Conservation (phyloP, 257 asterid genomes). For the Eustoma russellianum region DNA sequence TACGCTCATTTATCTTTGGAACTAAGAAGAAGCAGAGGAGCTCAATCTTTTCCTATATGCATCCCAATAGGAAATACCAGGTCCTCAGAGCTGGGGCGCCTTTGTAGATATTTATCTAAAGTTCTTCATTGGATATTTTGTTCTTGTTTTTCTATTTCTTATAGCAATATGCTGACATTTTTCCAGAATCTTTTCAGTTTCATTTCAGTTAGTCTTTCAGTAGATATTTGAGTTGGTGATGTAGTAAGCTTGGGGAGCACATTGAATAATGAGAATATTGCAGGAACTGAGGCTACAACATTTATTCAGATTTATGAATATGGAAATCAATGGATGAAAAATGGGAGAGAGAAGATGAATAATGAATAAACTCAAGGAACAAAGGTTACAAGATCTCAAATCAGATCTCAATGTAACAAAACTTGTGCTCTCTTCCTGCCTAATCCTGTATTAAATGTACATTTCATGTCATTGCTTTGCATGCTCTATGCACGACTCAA, state of each 20-base stretch:
- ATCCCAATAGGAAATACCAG: slow-evolving; percentile 48
- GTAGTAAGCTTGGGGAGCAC: neutral
- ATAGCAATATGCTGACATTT: neutral
- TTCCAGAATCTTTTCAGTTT: neutral
- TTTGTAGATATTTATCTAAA: slow-evolving; percentile 13
- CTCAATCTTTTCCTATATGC: slow-evolving; percentile 63
- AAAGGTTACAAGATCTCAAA: too few relatives aligned
- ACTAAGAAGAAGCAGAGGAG: slow-evolving; percentile 53
- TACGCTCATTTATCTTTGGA: slow-evolving; percentile 71
- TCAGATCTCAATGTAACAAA: too few relatives aligned
- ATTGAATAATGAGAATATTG: too few relatives aligned
- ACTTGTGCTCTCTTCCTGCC: too few relatives aligned
- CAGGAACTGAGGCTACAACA: neutral
- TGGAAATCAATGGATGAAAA: too few relatives aligned
- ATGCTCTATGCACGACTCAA: too few relatives aligned
- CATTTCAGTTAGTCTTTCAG: neutral
- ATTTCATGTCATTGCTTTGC: too few relatives aligned
- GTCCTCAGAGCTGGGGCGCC: slow-evolving; percentile 43
- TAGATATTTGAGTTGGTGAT: neutral
- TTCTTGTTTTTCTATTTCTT: neutral
- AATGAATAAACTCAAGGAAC: too few relatives aligned
- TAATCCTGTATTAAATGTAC: too few relatives aligned
- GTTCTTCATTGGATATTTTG: neutral
- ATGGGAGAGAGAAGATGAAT: too few relatives aligned
- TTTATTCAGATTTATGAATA: too few relatives aligned